phyloP scores from a whole-genome alignment of 1,139 yeast genomes.

The Lodderomyces jiufengensis region DNA sequence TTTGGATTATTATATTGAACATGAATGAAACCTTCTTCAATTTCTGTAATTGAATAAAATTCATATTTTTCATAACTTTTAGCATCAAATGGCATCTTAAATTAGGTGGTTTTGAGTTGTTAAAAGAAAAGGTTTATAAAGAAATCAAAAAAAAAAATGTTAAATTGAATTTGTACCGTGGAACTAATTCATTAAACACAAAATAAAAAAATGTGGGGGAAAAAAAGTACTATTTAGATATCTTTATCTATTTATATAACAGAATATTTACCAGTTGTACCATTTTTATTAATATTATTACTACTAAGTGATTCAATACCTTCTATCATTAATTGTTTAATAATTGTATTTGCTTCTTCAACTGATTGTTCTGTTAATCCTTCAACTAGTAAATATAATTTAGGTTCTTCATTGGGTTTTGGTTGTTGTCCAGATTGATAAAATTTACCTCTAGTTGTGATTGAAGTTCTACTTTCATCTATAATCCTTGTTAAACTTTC shows the following conservation, averaged over 20 bases:
- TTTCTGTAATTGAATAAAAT: slow-evolving; percentile 38
- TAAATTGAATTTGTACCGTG: too few relatives aligned
- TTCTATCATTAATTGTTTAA: slow-evolving; percentile 58
- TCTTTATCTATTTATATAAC: slow-evolving; percentile 15
- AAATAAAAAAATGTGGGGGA: not conserved
- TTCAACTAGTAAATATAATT: slow-evolving; percentile 75
- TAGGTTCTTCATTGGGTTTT: slow-evolving; percentile 44
- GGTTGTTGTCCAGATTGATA: slow-evolving; percentile 49
- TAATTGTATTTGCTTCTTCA: slow-evolving; percentile 58
- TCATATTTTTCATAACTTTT: slow-evolving; percentile 31
- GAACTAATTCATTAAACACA: not conserved
- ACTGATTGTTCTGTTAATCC: slow-evolving; percentile 67
- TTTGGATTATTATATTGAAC: slow-evolving; percentile 64
- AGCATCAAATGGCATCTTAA: slow-evolving; percentile 20
- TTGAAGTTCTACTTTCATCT: slow-evolving; percentile 72
- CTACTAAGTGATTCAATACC: slow-evolving; percentile 50
- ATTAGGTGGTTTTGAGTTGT: not conserved
- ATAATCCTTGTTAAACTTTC: slow-evolving; percentile 62
- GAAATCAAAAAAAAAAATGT: not conserved
- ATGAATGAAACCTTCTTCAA: slow-evolving; percentile 51
- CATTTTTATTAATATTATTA: slow-evolving; percentile 42
- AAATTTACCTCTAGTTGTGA: slow-evolving; percentile 79
- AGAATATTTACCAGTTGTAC: slow-evolving; percentile 34
- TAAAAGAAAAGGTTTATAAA: not conserved
- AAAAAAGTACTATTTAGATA: not conserved